These are phyloP conservation scores for Plicaturopsis crispa DNA, from an alignment of 768 basidiomycete species.

Conservation along the genomic window DNA sequence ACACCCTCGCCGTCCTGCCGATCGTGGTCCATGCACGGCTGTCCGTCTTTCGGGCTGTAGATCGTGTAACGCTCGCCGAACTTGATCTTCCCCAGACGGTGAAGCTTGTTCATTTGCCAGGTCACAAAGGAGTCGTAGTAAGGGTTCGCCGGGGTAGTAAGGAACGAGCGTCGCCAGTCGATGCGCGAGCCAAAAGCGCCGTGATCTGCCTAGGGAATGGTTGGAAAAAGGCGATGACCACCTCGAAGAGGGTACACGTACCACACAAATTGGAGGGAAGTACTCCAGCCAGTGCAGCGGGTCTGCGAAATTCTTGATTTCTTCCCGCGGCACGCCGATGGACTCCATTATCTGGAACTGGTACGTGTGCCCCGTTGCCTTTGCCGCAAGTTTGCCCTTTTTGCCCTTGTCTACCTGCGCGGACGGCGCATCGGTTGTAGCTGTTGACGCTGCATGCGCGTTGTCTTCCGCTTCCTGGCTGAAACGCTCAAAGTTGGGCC, in stretches of 20 bases:
- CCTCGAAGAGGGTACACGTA: constrained; percentile 26
- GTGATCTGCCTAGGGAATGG: constrained; percentile 49
- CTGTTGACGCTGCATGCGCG: constrained; percentile 29
- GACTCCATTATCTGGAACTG: constrained; percentile 99
- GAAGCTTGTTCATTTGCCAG: constrained; percentile 95
- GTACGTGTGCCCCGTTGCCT: constrained; percentile 89
- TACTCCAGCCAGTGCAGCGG: constrained; percentile 88
- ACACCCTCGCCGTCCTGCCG: constrained; percentile 90
- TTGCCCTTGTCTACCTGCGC: constrained; percentile 75
- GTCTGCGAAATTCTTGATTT: constrained; percentile 96
- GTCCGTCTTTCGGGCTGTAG: constrained; percentile 97
- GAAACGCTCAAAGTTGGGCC: constrained; percentile 71
- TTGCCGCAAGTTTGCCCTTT: constrained; percentile 91
- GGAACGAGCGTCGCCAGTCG: constrained; percentile 93
- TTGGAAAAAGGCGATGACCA: not conserved
- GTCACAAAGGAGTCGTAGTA: constrained; percentile 97
- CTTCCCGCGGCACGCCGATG: constrained; percentile 77
- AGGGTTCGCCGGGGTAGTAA: constrained; percentile 93
- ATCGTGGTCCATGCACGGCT: constrained; percentile 99
- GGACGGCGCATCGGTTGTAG: constrained; percentile 27
- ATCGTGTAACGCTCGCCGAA: constrained; percentile 98
- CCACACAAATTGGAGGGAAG: constrained; percentile 93
- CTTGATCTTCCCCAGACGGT: constrained; percentile 86
- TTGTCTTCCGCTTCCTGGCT: constrained; percentile 36
- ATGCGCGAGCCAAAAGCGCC: constrained; percentile 88